phyloP scores from a whole-genome alignment of 306 rosid species.

The Corylus avellana region DNA sequence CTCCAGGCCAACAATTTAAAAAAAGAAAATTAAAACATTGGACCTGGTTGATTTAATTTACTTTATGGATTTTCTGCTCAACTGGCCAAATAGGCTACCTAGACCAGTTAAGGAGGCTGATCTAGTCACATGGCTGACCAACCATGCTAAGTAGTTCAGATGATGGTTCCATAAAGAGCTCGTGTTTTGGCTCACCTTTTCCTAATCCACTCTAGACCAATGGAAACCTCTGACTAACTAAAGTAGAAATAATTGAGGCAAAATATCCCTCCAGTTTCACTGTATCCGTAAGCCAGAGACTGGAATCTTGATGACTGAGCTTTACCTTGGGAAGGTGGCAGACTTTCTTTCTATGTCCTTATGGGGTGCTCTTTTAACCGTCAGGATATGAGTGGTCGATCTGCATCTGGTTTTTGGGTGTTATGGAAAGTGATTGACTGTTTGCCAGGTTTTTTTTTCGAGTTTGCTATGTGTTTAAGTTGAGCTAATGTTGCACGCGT shows the following conservation, averaged over 20 bases:
- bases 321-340: conserved; percentile 22
- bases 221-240: conserved; percentile 12
- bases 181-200: conserved; percentile 22
- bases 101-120: conserved; percentile 17
- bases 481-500: conserved; percentile 43
- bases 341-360: conserved; percentile 4
- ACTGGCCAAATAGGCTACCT: conserved; percentile 14
- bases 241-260: conserved; percentile 12
- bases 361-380: conserved; percentile 24
- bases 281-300: conserved; percentile 16
- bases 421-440: conserved; percentile 41
- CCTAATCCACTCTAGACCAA: conserved; percentile 15
- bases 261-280: conserved; percentile 15
- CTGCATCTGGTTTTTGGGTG: conserved; percentile 24
- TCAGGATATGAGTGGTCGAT: conserved; percentile 29
- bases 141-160: conserved; percentile 7
- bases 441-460: conserved; percentile 31
- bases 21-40: background rate
- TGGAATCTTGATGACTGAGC: conserved; percentile 19
- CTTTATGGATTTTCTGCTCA: conserved; percentile 2
- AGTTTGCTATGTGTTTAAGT: conserved; percentile 36
- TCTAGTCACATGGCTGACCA: conserved; percentile 21
- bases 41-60: conserved; percentile 16
- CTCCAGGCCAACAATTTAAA: background rate
- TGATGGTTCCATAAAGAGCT: conserved; percentile 2